Evolutionary conservation across 2,329 filamentous ascomycete species (phyloP).

Genomic region (Didymella sp.): DNA sequence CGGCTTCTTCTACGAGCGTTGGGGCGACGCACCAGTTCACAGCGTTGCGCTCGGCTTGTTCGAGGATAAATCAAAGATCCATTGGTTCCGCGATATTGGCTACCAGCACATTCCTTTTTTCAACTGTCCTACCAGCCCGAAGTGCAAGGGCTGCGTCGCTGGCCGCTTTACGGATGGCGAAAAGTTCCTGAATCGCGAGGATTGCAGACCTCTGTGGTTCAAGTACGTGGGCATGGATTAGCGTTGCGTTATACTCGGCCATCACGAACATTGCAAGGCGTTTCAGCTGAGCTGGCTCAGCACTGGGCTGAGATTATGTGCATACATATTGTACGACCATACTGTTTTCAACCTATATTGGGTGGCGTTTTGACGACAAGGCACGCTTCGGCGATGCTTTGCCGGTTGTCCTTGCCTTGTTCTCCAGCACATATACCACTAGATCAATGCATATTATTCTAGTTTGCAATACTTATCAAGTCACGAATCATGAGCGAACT

Average conservation of each 20-base stretch:
- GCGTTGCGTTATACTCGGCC: background rate
- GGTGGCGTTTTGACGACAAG: background rate
- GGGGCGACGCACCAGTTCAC: constrained; percentile 97
- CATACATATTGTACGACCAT: constrained; percentile 1
- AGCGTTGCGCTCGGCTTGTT: constrained; percentile 92
- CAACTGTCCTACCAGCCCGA: constrained; percentile 96
- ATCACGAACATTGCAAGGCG: background rate
- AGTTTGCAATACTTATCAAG: background rate
- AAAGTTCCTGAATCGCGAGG: constrained; percentile 82
- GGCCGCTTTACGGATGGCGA: constrained; percentile 91
- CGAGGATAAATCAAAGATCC: constrained; percentile 87
- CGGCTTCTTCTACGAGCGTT: constrained; percentile 98
- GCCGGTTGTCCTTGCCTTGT: background rate
- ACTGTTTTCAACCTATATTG: background rate
- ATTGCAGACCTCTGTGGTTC: constrained; percentile 97
- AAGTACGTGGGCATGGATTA: constrained; percentile 86
- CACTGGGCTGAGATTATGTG: background rate
- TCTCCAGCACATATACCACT: constrained; percentile 9
- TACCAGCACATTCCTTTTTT: constrained; percentile 99
- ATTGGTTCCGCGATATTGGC: constrained; percentile 99
- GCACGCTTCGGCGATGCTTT: background rate
- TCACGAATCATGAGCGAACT: too few relatives aligned
- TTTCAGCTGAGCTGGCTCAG: constrained; percentile 14
- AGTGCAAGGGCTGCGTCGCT: constrained; percentile 86
- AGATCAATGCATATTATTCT: background rate